Base-by-base conservation (phyloP, 768 basidiomycete species). In the Leccinum incarnatum region DNA sequence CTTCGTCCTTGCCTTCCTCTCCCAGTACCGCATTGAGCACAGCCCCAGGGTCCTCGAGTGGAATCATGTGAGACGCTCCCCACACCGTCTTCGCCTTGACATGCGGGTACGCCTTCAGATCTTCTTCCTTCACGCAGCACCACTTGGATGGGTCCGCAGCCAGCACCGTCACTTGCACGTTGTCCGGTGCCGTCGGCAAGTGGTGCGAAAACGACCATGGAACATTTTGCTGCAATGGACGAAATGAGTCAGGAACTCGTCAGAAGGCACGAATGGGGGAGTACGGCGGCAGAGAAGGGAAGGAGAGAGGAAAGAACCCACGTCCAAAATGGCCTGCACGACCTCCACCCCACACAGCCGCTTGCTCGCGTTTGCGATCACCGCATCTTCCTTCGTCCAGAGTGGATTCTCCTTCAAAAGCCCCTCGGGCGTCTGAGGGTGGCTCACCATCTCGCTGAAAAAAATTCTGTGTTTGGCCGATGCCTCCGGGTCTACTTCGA, bases 131-230 rank as follows among this genome's bases (percentile, higher is more conserved):
- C 47, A 54, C 49, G 5, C 17, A 48, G 2, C 45, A 2, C 7
- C 0, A 29, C 3, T 51, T 62, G 32, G 46, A 42, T 2, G 66
- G 63, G 34, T 67, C 67, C 1, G 64, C 67, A 17, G 36, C 56
- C 0, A 67, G 60, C 2, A 60, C 54, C 2, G 45, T 55, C 27
- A 68, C 40, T 5, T 40, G 50, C 25, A 64, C 54, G 11, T 62
- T 59, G 15, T 59, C 54, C 10, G 59, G 66, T 0, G 11, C 40
- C 9, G 15, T n/a, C 30, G 3, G 34, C 3, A 67, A 29, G 2
- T 27, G 50, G 51, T 60, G 58, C 7, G 51, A 30, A 37, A 67
- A 67, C 11, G 66, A 65, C 68, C 68, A 68, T 12, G 66, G 63
- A 0, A 11, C 1, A 46, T 68, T 69, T 63, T 69, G 63, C 68